Evolutionary conservation across 768 basidiomycete species (phyloP).

Genomic region (Lactifluus pinguis): DNA sequence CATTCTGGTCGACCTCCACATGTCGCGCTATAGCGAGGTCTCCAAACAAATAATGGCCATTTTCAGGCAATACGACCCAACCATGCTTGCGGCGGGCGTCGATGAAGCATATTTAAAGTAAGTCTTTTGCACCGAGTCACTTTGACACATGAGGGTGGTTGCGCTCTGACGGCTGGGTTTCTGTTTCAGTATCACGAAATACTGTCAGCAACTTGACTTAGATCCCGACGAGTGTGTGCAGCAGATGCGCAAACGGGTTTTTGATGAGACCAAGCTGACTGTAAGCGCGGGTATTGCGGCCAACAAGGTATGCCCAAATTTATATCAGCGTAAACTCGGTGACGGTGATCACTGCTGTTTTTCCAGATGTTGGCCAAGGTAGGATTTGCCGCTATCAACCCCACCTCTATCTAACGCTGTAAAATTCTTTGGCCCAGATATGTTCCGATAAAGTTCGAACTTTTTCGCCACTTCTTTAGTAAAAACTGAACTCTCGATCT

Average conservation of each 20-base stretch:
- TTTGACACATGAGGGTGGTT: neutral
- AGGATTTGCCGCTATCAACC: slow-evolving; percentile 11
- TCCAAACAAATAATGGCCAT: slow-evolving; percentile 64
- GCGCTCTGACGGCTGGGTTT: neutral
- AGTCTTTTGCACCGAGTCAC: slow-evolving; percentile 20
- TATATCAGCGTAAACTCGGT: slow-evolving; percentile 10
- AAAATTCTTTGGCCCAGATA: slow-evolving; percentile 40
- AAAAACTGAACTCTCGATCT: neutral
- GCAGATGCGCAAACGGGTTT: slow-evolving; percentile 65
- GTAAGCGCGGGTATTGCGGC: slow-evolving; percentile 95
- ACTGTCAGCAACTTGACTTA: slow-evolving; percentile 61
- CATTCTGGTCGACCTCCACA: slow-evolving; percentile 52
- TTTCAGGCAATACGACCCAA: slow-evolving; percentile 62
- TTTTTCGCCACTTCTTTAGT: neutral
- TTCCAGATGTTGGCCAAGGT: slow-evolving; percentile 87
- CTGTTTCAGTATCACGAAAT: slow-evolving; percentile 61
- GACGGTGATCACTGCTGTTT: neutral
- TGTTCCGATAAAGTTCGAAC: slow-evolving; percentile 75
- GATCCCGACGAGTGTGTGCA: slow-evolving; percentile 66
- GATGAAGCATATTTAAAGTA: slow-evolving; percentile 93
- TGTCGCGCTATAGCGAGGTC: slow-evolving; percentile 57
- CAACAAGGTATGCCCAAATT: slow-evolving; percentile 57
- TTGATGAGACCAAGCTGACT: slow-evolving; percentile 74
- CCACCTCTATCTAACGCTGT: neutral
- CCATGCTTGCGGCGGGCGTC: slow-evolving; percentile 66